phyloP scores from a whole-genome alignment of 1,139 yeast genomes.

The Lodderomyces orthopsilosis region DNA sequence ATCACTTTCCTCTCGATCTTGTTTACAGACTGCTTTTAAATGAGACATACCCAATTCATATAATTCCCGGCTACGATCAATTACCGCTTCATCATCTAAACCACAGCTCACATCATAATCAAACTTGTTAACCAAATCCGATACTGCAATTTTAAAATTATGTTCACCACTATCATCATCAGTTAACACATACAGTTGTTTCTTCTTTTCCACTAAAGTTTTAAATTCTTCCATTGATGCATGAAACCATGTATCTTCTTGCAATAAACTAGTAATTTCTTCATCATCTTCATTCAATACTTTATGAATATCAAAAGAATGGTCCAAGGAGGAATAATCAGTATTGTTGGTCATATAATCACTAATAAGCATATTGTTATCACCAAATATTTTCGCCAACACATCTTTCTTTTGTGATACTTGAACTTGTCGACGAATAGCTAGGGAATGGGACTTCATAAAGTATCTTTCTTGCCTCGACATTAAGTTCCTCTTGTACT shows the following conservation, averaged over 20 bases:
- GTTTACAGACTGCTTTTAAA: constrained; percentile 29
- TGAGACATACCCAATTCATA: constrained; percentile 28
- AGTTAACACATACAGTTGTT: constrained; percentile 10
- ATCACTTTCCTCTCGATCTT: constrained; percentile 13
- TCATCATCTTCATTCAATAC: constrained; percentile 44
- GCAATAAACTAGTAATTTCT: constrained; percentile 33
- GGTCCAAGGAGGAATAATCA: constrained; percentile 38
- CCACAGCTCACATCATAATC: constrained; percentile 10
- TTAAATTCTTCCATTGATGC: constrained; percentile 24
- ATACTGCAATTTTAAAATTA: constrained; percentile 3
- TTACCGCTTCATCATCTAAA: constrained; percentile 4
- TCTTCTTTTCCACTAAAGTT: constrained; percentile 22
- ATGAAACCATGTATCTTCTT: constrained; percentile 35
- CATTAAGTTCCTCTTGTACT: constrained; percentile 33
- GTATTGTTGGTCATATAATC: constrained; percentile 45
- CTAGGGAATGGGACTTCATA: constrained; percentile 35
- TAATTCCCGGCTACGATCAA: constrained; percentile 22
- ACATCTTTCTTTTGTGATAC: constrained; percentile 42
- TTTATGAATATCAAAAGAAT: constrained; percentile 35
- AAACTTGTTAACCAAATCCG: constrained; percentile 9
- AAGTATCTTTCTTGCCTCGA: constrained; percentile 30
- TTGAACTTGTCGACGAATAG: constrained; percentile 41
- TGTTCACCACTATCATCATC: constrained; percentile 14
- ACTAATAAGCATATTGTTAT: constrained; percentile 36
- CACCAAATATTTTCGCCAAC: constrained; percentile 38